Base-by-base conservation (phyloP, 2,329 filamentous ascomycete species). In the Pestalotiopsis sp. region DNA sequence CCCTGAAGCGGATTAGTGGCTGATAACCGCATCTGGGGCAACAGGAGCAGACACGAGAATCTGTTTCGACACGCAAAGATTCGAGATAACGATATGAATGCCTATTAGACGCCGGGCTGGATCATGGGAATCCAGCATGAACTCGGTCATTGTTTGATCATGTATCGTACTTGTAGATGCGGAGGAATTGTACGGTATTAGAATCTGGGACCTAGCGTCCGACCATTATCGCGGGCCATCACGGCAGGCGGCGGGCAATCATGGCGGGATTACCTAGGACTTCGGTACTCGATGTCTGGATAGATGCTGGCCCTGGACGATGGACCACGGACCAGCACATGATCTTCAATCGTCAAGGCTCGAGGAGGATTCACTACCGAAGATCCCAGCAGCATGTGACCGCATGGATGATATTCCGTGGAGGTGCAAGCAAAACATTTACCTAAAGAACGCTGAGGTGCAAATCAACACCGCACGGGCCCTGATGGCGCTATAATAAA, bases 41-140 rank as follows among this genome's bases (percentile, higher is more conserved):
- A 62, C 59, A 62, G 9, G 31, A 20, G 59, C 59, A 36, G 36
- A 52, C 36, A 25, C 14, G 25, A 39, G 36, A 39, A 45, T 25
- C 61, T 45, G 38, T 39, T 38, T n/a, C 36, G 38, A 45, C 61
- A 45, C 39, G 61, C 61, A n/a, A 60, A 60, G n/a, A 23, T 23
- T 66, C 52, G 52, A 66, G 64, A 66, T 66, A 66, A 66, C 64
- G 55, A 66, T 38, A 55, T 66, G 64, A 23, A 45, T 66, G 64
- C 64, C 64, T 45, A 39, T 55, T 55, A 55, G 23, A 45, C n/a
- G 23, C 38, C 31, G n/a, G 9, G 14, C 14, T 39, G 31, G 7
- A 36, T 36, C 31, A 36, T 36, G 31, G 6, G 2, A 36, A 36
- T 36, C 31, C 31, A 36, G 31, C 31, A 36, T 36, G 31, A 36